A percentile compares a stretch with the other conserved stretches of the same genome.
phyloP scores from a whole-genome alignment of 2,329 filamentous ascomycete species.

The Xylaria sp. region DNA sequence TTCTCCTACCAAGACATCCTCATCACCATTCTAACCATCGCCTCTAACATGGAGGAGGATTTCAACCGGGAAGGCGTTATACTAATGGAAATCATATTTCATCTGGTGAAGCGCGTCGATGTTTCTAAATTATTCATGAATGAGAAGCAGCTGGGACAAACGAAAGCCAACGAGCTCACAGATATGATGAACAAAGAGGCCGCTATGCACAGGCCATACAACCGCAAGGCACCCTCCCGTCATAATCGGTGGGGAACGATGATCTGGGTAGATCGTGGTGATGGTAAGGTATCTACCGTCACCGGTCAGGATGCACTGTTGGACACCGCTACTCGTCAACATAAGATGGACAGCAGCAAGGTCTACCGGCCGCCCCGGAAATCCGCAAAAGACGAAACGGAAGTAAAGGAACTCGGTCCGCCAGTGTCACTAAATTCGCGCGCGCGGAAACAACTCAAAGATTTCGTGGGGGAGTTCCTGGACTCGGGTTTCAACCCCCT shows the following conservation, averaged over 20 bases:
- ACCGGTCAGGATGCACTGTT: constrained; percentile 82
- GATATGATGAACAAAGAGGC: constrained; percentile 75
- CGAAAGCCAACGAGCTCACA: constrained; percentile 67
- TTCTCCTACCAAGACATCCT: constrained; percentile 91
- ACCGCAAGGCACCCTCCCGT: constrained; percentile 72
- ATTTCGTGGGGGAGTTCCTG: constrained; percentile 87
- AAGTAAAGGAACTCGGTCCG: constrained; percentile 70
- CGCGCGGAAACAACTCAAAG: constrained; percentile 70
- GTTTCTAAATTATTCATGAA: constrained; percentile 80
- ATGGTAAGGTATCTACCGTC: constrained; percentile 77
- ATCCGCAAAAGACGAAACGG: constrained; percentile 54
- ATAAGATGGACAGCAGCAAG: constrained; percentile 88
- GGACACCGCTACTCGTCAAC: constrained; percentile 64
- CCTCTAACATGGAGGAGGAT: constrained; percentile 90
- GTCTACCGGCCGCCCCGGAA: constrained; percentile 78
- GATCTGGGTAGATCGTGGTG: constrained; percentile 89
- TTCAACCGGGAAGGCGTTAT: constrained; percentile 84
- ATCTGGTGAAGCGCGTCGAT: constrained; percentile 85
- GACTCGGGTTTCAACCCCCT: constrained; percentile 93
- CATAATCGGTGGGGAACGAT: constrained; percentile 96
- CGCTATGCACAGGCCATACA: constrained; percentile 72
- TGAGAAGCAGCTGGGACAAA: constrained; percentile 62
- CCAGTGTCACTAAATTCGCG: constrained; percentile 63
- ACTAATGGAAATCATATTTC: constrained; percentile 88
- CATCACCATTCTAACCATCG: constrained; percentile 74